Conservation (phyloP, 176 grass and related monocot species). For the Musa acuminata region DNA sequence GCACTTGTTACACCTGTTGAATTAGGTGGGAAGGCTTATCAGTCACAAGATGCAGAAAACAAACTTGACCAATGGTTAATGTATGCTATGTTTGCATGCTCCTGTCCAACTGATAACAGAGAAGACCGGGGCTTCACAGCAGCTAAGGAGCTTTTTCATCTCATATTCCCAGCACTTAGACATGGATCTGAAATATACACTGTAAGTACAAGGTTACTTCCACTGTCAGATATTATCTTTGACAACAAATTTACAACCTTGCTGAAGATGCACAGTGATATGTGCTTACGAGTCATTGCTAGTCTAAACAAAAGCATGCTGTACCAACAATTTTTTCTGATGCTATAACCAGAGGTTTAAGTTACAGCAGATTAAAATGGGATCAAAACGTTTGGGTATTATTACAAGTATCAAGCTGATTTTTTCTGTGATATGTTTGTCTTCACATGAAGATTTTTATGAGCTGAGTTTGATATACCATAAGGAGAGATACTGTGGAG, state of each 20-base stretch:
- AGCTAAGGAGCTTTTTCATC: slow-evolving; percentile 87
- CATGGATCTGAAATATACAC: slow-evolving; percentile 93
- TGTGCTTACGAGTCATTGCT: background rate
- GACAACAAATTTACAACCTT: slow-evolving; percentile 17
- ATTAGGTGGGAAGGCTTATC: slow-evolving; percentile 82
- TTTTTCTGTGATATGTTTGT: background rate
- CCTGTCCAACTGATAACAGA: slow-evolving; percentile 63
- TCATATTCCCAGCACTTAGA: slow-evolving; percentile 77
- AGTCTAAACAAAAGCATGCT: background rate
- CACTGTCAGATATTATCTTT: slow-evolving; percentile 15
- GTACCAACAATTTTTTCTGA: background rate
- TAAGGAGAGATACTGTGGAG: background rate
- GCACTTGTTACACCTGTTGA: slow-evolving; percentile 81
- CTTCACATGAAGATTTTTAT: background rate
- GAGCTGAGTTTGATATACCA: background rate
- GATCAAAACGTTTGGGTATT: background rate
- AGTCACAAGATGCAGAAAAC: slow-evolving; percentile 67
- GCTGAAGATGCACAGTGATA: background rate
- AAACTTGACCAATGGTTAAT: slow-evolving; percentile 96
- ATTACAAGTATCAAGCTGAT: background rate
- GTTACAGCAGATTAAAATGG: background rate
- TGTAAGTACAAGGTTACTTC: slow-evolving; percentile 37
- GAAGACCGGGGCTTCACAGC: slow-evolving; percentile 48
- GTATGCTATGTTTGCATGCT: slow-evolving; percentile 95
- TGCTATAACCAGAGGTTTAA: background rate